Base-by-base conservation (phyloP, 768 basidiomycete genomes). In the Psilocybe cyanescens region DNA sequence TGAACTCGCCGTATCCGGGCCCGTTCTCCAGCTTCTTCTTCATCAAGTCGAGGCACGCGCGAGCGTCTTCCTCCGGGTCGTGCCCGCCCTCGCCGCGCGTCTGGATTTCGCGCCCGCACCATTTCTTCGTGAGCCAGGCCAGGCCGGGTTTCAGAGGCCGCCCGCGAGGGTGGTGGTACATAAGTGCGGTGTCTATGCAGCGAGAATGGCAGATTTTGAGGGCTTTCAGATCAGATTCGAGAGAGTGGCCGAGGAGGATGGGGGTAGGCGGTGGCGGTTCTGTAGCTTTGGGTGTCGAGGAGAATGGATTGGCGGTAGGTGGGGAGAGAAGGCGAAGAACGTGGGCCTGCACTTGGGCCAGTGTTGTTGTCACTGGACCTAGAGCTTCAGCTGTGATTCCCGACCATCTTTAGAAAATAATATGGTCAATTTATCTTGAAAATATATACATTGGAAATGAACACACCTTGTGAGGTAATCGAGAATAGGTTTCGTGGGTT, bases 61-160 rank as follows among this genome's bases (percentile, higher is more conserved):
- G 80, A 0, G 97, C 96, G 67, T 99, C 97, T 71, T 99, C 97
- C 67, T 95, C 93, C 2, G 95, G 94, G 64, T 97, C 92, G 72
- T 99, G 97, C 2, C 94, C 94, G 2, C 90, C 91, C 53, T 91
- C 90, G 0, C 93, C 94, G 0, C 85, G 78, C 0, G 83, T 86
- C 74, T 99, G 97, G 46, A 99, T 99, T 67, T 95, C 92, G 54
- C 91, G 84, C 9, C 85, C 85, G 58, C 94, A 89, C 94, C 95
- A 98, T 71, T 94, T 94, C 70, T 92, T 92, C 48, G 94, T 93
- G 48, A 99, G 85, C 95, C 95, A 98, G n/a, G 95, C 95, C 6
- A 99, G 83, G 1, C 93, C 94, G 0, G 97, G 94, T 76, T 98
- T 99, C 63, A 94, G 86, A 0, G 97, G 95, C 44, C 94, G 86